These are phyloP conservation scores for Thermomyces lanuginosus DNA, from an alignment of 2,329 filamentous ascomycete species.

Conservation along the genomic window DNA sequence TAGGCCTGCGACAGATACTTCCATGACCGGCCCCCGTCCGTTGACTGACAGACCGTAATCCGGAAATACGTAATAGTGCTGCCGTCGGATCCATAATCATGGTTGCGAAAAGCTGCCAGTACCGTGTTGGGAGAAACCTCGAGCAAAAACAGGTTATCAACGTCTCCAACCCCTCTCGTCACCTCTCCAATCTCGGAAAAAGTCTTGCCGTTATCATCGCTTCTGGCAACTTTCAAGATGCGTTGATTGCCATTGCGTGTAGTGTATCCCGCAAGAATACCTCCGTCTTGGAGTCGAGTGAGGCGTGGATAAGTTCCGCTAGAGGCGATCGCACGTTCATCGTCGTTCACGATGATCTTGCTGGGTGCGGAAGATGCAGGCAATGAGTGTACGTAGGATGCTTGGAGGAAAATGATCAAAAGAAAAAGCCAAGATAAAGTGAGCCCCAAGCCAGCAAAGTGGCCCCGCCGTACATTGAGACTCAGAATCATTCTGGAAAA, in stretches of 20 bases:
- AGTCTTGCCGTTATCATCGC: conserved; percentile 27
- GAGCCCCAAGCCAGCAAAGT: too few species aligned
- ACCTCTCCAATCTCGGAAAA: conserved; percentile 31
- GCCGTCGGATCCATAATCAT: conserved; percentile 18
- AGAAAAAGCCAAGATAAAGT: too few species aligned
- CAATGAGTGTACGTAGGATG: too few species aligned
- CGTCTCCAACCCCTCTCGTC: conserved; percentile 27
- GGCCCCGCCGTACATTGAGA: too few species aligned
- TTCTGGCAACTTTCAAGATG: conserved; percentile 29
- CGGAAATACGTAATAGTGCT: conserved; percentile 28
- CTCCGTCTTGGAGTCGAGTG: conserved; percentile 29
- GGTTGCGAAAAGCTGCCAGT: conserved; percentile 35
- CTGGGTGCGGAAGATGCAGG: too few species aligned
- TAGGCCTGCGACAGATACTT: conserved; percentile 29
- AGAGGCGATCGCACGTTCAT: conserved; percentile 20
- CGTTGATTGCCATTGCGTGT: conserved; percentile 22
- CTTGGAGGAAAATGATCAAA: too few species aligned
- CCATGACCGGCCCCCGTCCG: conserved; percentile 30
- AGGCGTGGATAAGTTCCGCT: conserved; percentile 34
- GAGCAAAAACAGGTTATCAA: conserved; percentile 34
- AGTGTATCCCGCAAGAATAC: conserved; percentile 32
- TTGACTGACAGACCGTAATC: conserved; percentile 35
- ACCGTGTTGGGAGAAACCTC: conserved; percentile 23
- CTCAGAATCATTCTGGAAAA: too few species aligned
- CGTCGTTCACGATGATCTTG: conserved; percentile 15